Evolutionary conservation across 108 stramenopile species (phyloP).

Genomic region (Nitzschia putrida): DNA sequence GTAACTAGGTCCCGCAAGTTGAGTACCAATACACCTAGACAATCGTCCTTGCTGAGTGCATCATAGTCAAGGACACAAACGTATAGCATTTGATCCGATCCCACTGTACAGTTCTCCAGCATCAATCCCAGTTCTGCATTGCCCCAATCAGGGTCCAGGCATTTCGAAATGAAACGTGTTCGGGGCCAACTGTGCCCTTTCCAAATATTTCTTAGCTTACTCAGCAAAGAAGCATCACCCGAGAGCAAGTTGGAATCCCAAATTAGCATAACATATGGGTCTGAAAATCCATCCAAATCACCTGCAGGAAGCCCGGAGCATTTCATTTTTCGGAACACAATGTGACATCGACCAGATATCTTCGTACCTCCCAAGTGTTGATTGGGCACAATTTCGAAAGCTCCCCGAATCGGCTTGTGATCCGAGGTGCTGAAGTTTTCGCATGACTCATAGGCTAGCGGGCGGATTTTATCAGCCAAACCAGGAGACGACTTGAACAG

Average conservation of each 20-base stretch:
- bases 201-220: conserved; percentile 36
- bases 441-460: conserved; percentile 62
- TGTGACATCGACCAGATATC: conserved; percentile 10
- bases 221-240: conserved; percentile 4
- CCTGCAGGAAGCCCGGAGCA: conserved; percentile 59
- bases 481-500: conserved; percentile 55
- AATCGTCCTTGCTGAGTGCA: conserved; percentile 43
- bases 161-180: conserved; percentile 37
- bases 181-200: conserved; percentile 27
- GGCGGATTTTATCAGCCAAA: conserved; percentile 43
- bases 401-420: conserved; percentile 84
- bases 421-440: conserved; percentile 69
- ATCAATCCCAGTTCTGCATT: conserved; percentile 17
- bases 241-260: conserved; percentile 44
- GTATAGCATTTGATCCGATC: conserved; percentile 45
- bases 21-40: conserved; percentile 52
- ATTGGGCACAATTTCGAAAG: conserved; percentile 57
- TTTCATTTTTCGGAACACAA: conserved; percentile 36
- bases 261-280: conserved; percentile 63
- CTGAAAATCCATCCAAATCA: conserved; percentile 50
- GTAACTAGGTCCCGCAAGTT: conserved; percentile 44
- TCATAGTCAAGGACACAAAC: conserved; percentile 60
- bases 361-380: conserved; percentile 10
- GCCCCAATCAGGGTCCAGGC: conserved; percentile 32
- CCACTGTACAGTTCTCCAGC: conserved; percentile 10